Conservation (phyloP, 768 basidiomycete genomes). For the Nidularia sp. region DNA sequence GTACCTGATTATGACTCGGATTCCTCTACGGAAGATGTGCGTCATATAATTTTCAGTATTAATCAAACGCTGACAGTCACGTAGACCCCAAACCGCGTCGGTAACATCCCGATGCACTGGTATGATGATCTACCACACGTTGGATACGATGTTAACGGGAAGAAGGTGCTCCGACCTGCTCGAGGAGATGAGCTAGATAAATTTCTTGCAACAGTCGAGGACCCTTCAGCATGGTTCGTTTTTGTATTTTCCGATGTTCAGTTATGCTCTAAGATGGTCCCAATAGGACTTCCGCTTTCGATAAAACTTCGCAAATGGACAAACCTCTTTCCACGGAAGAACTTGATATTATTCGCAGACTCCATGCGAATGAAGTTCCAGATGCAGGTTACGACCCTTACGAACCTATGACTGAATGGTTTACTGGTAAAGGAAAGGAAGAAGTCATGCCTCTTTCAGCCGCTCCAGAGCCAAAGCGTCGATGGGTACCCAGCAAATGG, state of each 20-base stretch:
- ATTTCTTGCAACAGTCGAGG: conserved; percentile 90
- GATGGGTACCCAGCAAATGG: conserved; percentile 99
- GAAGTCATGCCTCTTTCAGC: conserved; percentile 90
- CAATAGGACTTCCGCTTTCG: conserved; percentile 85
- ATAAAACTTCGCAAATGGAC: conserved; percentile 81
- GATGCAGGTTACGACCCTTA: conserved; percentile 90
- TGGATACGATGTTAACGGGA: conserved; percentile 94
- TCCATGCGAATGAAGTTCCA: conserved; percentile 90
- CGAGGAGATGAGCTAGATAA: conserved; percentile 96
- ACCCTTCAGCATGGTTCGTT: conserved; percentile 80
- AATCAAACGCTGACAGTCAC: conserved; percentile 6
- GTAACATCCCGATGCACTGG: conserved; percentile 96
- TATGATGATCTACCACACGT: conserved; percentile 99
- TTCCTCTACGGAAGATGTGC: conserved; percentile 87
- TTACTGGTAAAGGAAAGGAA: conserved; percentile 93
- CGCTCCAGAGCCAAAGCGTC: conserved; percentile 91
- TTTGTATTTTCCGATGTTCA: not conserved
- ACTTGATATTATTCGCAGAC: conserved; percentile 87
- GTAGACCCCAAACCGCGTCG: conserved; percentile 92
- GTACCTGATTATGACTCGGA: conserved; percentile 90
- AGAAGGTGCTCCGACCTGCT: conserved; percentile 89
- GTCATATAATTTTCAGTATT: conserved; percentile 19
- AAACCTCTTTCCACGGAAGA: conserved; percentile 87
- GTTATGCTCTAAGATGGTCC: not conserved
- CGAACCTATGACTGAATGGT: conserved; percentile 93